Percentiles rank a stretch among this genome's conserved stretches.
Evolutionary conservation across 208 protist species (phyloP).

Genomic region (Leishmania arabica): DNA sequence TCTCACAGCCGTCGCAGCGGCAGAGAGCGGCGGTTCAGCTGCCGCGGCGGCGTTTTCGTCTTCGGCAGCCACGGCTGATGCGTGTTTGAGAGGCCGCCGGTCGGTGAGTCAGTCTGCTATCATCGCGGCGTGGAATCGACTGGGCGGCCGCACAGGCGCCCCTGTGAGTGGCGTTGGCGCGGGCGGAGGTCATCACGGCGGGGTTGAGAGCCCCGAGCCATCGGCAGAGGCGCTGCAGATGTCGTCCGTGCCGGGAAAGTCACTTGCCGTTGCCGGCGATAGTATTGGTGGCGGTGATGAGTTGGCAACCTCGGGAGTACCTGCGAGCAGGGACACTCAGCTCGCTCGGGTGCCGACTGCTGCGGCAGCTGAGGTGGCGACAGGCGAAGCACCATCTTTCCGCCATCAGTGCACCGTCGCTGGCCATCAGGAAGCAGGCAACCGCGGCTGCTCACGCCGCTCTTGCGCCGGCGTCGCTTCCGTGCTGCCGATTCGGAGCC

Average conservation of each 20-base stretch:
- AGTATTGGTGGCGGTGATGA: background rate
- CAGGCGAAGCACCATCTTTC: background rate
- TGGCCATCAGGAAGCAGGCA: background rate
- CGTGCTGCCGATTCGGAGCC: constrained; percentile 16
- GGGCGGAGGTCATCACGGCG: background rate
- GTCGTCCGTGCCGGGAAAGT: no score
- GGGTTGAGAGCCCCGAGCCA: background rate
- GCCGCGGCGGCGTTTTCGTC: background rate
- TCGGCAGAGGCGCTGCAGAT: background rate
- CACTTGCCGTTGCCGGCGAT: background rate
- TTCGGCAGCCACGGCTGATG: background rate
- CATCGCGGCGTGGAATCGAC: constrained; percentile 34
- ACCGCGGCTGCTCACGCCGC: background rate
- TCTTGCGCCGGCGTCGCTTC: background rate
- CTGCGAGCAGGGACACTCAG: background rate
- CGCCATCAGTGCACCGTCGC: background rate
- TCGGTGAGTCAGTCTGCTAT: constrained; percentile 23
- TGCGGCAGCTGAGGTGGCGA: background rate
- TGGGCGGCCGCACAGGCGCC: constrained; percentile 10
- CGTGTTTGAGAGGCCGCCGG: background rate
- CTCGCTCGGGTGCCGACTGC: background rate
- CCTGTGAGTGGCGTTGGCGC: background rate
- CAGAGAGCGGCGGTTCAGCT: background rate
- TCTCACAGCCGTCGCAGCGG: background rate
- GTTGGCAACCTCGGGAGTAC: background rate